Evolutionary conservation across 768 basidiomycete genomes (phyloP).

Genomic region (Boletus rubescentipes): DNA sequence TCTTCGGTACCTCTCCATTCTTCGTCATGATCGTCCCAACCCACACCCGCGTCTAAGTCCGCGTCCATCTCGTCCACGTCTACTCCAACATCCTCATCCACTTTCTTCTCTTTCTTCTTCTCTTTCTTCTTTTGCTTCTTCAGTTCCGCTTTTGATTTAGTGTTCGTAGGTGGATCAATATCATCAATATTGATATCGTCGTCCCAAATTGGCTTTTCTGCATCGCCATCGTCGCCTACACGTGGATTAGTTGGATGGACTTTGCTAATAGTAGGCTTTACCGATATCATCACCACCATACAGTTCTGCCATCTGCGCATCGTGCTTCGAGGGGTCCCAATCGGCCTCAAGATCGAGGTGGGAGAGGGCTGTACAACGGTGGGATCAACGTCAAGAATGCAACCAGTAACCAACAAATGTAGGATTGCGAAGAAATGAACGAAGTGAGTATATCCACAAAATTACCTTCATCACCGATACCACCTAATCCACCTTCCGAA

Average conservation of each 20-base stretch:
- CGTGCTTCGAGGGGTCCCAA: conserved; percentile 87
- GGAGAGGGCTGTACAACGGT: conserved; percentile 46
- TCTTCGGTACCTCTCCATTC: conserved; percentile 91
- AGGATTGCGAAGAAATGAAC: background rate
- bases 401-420: background rate
- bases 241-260: background rate
- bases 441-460: background rate
- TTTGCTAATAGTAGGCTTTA: conserved; percentile 2
- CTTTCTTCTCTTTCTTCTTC: conserved; percentile 38
- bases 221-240: conserved; percentile 35
- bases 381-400: background rate
- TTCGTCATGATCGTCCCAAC: conserved; percentile 44
- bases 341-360: conserved; percentile 87
- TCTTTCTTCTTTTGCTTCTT: conserved; percentile 50
- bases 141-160: conserved; percentile 25
- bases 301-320: conserved; percentile 75
- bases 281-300: conserved; percentile 55
- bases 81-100: conserved; percentile 46
- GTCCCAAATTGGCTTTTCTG: conserved; percentile 85
- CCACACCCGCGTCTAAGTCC: conserved; percentile 51
- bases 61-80: conserved; percentile 53
- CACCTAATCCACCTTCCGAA: conserved; percentile 59
- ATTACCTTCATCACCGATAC: conserved; percentile 29
- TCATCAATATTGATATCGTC: conserved; percentile 86
- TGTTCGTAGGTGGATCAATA: conserved; percentile 42